Evolutionary conservation across 208 protist species (phyloP).

Genomic region (Leishmania amazonensis): DNA sequence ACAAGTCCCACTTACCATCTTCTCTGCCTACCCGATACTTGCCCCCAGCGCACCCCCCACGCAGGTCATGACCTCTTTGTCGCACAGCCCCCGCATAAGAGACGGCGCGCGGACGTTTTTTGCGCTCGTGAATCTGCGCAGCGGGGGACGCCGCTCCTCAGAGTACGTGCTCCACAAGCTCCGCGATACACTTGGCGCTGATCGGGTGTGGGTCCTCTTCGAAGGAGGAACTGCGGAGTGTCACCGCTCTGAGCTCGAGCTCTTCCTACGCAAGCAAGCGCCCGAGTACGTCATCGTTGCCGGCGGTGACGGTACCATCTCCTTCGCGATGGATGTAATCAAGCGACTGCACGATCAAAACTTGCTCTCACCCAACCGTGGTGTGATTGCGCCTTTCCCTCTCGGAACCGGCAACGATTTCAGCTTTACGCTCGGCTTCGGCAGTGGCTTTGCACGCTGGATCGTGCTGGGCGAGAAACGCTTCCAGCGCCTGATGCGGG

Average conservation of each 20-base stretch:
- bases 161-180: slow-evolving; percentile 43
- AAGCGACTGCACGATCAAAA: slow-evolving; percentile 34
- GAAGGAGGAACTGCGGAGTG: slow-evolving; percentile 8
- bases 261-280: slow-evolving; percentile 27
- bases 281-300: slow-evolving; percentile 57
- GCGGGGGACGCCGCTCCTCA: slow-evolving; percentile 37
- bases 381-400: slow-evolving; percentile 54
- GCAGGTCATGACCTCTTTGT: not conserved
- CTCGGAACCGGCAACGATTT: slow-evolving; percentile 80
- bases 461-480: slow-evolving; percentile 36
- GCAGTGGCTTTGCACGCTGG: slow-evolving; percentile 55
- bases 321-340: slow-evolving; percentile 47
- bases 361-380: slow-evolving; percentile 8
- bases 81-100: not conserved
- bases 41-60: not conserved
- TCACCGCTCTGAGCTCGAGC: slow-evolving; percentile 14
- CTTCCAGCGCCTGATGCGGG: slow-evolving; percentile 34
- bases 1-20: not conserved
- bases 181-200: slow-evolving; percentile 24
- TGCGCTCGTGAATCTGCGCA: slow-evolving; percentile 54
- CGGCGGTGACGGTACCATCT: slow-evolving; percentile 69
- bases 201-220: slow-evolving; percentile 50
- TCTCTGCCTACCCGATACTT: not conserved
- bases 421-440: slow-evolving; percentile 62
- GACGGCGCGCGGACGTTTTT: not conserved